Base-by-base conservation (phyloP, 805 yeast genomes). In the Zygosaccharomyces siamensis region DNA sequence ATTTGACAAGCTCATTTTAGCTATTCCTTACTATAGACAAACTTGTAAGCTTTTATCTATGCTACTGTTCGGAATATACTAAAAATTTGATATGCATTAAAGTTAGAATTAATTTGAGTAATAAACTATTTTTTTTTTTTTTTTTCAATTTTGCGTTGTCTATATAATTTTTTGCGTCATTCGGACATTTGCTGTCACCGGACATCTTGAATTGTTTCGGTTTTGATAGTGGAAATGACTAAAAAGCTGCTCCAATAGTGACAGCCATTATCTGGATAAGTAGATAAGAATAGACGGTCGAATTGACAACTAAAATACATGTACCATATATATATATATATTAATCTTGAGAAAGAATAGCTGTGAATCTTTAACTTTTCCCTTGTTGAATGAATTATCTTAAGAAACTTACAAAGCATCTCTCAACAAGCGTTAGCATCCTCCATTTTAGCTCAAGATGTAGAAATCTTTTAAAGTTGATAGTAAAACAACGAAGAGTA, bases 281-380 rank as follows among this genome's bases (percentile, higher is more conserved):
- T 7, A 4, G 12, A 5, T 14, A 7, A 14, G 14, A 33, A 35
- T 41, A 48, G 35, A 45, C 54, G 49, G 37, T 49, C 27, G 40
- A 28, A 20, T 44, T 38, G 43, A 53, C 47, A 57, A 57, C 56
- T 57, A 57, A 53, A 57, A 47, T 57, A 52, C 57, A 54, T 45
- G 53, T 50, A 55, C 56, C 53, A 46, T 57, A 45, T 52, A 52
- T 49, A 44, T 46, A 16, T 47, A 10, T 39, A 31, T 40, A 46
- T 43, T 33, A n/a, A 31, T 31, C 35, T 11, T 14, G n/a, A 5
- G n/a, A 42, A 26, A 10, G 7, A 20, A 31, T 35, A 33, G 28
- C 26, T 30, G 41, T 31, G 35, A 18, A 30, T 12, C 16, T n/a
- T 23, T 8, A 5, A 24, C 4, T 38, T 16, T 37, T 37, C 8